Evolutionary conservation across 2,329 filamentous ascomycete species (phyloP).

Genomic region (Grosmannia huntii): DNA sequence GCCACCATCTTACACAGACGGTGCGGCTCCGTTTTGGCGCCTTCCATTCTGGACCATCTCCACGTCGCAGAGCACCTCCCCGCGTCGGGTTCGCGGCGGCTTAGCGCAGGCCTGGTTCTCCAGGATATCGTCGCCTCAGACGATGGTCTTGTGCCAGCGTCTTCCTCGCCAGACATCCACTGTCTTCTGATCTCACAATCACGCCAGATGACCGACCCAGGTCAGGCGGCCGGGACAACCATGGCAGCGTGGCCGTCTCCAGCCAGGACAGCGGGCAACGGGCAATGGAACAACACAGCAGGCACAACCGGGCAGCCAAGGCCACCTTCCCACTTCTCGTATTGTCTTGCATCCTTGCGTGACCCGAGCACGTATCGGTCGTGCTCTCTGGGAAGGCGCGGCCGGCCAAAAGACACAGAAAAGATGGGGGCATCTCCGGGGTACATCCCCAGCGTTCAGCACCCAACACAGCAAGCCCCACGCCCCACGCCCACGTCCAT

Average conservation of each 20-base stretch:
- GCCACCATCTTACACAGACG: not conserved
- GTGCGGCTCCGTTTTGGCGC: not conserved
- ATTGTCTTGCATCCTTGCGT: not conserved
- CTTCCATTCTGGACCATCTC: not conserved
- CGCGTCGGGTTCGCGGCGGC: not conserved
- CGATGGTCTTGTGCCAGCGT: too few relatives aligned
- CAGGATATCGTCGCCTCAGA: not conserved
- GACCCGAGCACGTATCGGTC: not conserved
- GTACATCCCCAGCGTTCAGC: slow-evolving; percentile 4
- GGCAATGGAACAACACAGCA: not conserved
- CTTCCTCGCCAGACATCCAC: not conserved
- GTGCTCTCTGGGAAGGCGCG: not conserved
- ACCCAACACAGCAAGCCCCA: not conserved
- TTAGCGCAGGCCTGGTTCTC: not conserved
- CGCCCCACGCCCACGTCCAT: slow-evolving; percentile 1
- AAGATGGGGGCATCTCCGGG: slow-evolving; percentile 6
- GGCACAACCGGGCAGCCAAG: not conserved
- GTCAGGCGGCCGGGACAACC: not conserved
- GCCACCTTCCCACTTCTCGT: not conserved
- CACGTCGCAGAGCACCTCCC: not conserved
- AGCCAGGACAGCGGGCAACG: too few relatives aligned
- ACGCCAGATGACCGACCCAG: not conserved
- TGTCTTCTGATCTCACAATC: not conserved
- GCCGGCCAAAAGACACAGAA: not conserved
- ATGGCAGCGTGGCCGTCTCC: not conserved